Conservation (phyloP, 1,284 basidiomycete species). For the Uromyces viciae-fabae region DNA sequence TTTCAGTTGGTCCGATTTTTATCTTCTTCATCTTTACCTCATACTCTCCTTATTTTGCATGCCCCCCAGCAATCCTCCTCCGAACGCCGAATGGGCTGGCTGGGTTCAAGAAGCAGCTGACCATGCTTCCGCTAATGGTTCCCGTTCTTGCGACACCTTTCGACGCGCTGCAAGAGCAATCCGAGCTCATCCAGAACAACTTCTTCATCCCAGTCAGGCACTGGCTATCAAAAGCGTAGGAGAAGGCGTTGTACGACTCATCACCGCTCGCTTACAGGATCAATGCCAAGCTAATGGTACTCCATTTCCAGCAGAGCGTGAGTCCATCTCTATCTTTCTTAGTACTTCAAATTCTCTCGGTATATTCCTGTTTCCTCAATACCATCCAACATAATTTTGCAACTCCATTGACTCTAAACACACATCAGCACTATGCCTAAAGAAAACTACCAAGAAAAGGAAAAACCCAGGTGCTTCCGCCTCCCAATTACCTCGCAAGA, state of each 20-base stretch:
- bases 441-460: background rate
- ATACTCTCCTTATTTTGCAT: no score
- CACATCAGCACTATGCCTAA: background rate
- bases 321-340: no score
- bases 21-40: no score
- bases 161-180: slow-evolving; percentile 16
- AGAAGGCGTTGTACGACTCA: slow-evolving; percentile 1
- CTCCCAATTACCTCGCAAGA: background rate
- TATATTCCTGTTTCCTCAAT: background rate
- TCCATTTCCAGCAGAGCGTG: slow-evolving; percentile 28
- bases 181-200: background rate
- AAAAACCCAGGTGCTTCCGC: background rate
- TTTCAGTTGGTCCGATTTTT: no score
- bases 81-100: slow-evolving; percentile 29
- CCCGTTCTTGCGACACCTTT: slow-evolving; percentile 20
- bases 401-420: background rate
- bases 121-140: slow-evolving; percentile 18
- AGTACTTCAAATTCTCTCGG: background rate
- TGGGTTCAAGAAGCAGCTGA: slow-evolving; percentile 38
- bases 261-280: slow-evolving; percentile 13
- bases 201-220: slow-evolving; percentile 31
- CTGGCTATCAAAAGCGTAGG: slow-evolving; percentile 26
- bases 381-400: background rate
- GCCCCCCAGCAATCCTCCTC: background rate
- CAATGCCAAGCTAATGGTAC: background rate